A percentile compares a stretch with the other conserved stretches of the same genome.
phyloP scores from a whole-genome alignment of 1,284 basidiomycete species.

The Ceratobasidium sp. region DNA sequence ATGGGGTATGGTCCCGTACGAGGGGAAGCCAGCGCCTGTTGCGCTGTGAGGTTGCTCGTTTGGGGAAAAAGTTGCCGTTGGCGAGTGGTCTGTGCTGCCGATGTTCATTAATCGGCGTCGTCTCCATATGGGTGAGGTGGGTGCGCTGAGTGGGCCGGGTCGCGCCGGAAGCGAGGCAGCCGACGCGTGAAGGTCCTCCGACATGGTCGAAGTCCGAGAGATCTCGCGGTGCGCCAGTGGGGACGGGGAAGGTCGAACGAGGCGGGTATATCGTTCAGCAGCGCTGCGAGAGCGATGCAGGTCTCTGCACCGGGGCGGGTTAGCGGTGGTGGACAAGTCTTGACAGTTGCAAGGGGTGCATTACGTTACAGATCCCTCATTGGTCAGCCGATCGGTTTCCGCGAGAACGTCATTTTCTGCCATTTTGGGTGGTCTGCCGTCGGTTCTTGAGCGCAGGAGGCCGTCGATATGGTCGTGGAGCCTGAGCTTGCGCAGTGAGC shows the following conservation, averaged over 20 bases:
- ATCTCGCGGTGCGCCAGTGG: neutral
- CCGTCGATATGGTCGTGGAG: neutral
- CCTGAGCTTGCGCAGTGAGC: neutral
- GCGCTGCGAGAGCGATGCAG: neutral
- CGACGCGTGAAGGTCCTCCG: slow-evolving; percentile 31
- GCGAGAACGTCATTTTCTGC: neutral
- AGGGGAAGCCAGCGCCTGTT: slow-evolving; percentile 31
- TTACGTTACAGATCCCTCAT: slow-evolving; percentile 1
- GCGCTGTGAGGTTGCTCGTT: slow-evolving; percentile 19
- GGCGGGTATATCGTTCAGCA: neutral
- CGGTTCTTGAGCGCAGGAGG: neutral
- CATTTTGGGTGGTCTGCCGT: neutral
- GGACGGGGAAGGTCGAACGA: neutral
- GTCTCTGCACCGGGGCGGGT: neutral
- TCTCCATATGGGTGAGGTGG: slow-evolving; percentile 41
- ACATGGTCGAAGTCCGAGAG: slow-evolving; percentile 7
- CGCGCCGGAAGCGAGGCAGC: slow-evolving; percentile 15
- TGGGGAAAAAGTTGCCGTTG: neutral
- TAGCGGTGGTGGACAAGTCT: neutral
- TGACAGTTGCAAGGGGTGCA: neutral
- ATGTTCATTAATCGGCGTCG: slow-evolving; percentile 40
- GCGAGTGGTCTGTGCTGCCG: slow-evolving; percentile 25
- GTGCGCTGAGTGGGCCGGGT: slow-evolving; percentile 39
- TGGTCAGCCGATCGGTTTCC: neutral
- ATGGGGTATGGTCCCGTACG: slow-evolving; percentile 40